A percentile compares a stretch with the other conserved stretches of the same genome.
phyloP scores from a whole-genome alignment of 78 protist species.

The Dictyostelium capitatum region DNA sequence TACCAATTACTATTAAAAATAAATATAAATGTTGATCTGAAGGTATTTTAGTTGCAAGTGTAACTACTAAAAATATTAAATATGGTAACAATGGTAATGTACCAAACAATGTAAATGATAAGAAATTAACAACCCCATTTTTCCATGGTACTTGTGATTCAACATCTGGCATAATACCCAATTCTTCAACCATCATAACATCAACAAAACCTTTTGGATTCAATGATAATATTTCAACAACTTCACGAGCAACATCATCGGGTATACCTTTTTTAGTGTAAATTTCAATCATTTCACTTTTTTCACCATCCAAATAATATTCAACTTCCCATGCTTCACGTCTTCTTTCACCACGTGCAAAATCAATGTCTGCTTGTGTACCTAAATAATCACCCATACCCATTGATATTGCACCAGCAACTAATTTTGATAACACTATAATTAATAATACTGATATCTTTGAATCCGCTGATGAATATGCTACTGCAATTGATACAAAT shows the following conservation, averaged over 20 bases:
- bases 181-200: constrained; percentile 82
- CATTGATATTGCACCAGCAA: constrained; percentile 87
- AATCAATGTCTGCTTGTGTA: constrained; percentile 79
- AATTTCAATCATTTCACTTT: constrained; percentile 82
- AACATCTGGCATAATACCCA: constrained; percentile 78
- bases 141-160: constrained; percentile 71
- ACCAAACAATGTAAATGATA: constrained; percentile 63
- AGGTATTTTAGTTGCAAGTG: neutral
- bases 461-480: constrained; percentile 37
- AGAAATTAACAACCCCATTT: constrained; percentile 73
- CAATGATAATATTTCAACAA: constrained; percentile 60
- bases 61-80: constrained; percentile 19
- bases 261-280: constrained; percentile 67
- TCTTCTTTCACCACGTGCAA: constrained; percentile 67
- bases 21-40: constrained; percentile 13
- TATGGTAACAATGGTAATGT: constrained; percentile 70
- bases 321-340: constrained; percentile 84
- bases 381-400: constrained; percentile 86
- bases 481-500: constrained; percentile 78
- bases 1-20: constrained; percentile 47
- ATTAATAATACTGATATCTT: constrained; percentile 46
- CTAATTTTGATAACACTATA: constrained; percentile 65
- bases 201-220: constrained; percentile 79
- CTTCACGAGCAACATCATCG: constrained; percentile 48
- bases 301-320: constrained; percentile 79